Percentiles rank a stretch among this genome's conserved stretches.
Evolutionary conservation across 768 basidiomycete species (phyloP).

Genomic region (Leccinum boreale): DNA sequence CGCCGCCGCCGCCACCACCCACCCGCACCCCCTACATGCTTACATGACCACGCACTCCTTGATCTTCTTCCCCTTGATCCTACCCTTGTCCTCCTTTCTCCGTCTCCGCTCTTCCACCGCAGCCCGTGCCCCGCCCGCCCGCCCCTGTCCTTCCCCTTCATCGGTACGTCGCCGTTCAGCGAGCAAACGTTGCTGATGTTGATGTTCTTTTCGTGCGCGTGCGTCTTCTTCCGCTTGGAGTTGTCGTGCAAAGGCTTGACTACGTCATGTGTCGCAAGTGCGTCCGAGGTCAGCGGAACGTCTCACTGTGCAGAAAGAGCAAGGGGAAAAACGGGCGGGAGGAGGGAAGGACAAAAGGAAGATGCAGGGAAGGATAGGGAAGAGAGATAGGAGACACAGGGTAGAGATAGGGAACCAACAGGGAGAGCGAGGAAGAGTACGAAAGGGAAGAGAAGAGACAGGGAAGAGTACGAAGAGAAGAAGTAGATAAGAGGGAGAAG

Average conservation of each 20-base stretch:
- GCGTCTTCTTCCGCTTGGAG: constrained; percentile 81
- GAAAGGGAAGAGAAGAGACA: not conserved
- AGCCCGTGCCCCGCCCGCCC: not conserved
- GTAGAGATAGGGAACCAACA: not conserved
- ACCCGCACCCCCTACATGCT: no score
- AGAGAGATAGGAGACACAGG: not conserved
- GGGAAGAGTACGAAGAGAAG: not conserved
- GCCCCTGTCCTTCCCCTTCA: not conserved
- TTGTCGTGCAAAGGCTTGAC: constrained; percentile 66
- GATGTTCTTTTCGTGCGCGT: constrained; percentile 38
- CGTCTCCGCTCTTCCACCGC: not conserved
- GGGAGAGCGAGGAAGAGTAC: not conserved
- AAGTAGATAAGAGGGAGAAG: not conserved
- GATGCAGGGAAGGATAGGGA: no score
- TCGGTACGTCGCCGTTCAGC: not conserved
- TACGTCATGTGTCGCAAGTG: constrained; percentile 23
- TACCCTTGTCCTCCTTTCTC: not conserved
- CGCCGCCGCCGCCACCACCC: not conserved
- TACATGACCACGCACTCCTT: not conserved
- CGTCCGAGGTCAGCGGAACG: not conserved
- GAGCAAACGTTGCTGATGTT: not conserved
- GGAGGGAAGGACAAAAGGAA: not conserved
- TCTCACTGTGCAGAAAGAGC: not conserved
- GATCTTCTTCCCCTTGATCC: not conserved
- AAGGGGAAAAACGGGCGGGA: not conserved